Evolutionary conservation across 2,329 filamentous ascomycete genomes (phyloP), one percentile per base, ranked within the genome.

Genomic region (Macrophomina phaseolina): DNA sequence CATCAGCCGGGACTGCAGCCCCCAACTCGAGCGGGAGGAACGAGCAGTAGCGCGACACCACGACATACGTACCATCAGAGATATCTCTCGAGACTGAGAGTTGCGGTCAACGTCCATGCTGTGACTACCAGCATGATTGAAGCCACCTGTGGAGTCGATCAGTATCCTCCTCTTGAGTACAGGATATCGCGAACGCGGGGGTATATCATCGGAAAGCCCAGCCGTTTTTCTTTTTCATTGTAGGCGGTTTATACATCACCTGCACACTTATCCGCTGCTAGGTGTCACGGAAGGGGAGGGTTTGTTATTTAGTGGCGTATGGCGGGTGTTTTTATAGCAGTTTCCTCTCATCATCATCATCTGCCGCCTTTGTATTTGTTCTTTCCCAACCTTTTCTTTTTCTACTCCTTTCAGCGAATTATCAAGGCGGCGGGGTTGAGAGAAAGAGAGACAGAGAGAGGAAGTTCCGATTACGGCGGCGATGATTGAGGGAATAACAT

Each of bases 281-380:
- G 58, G 58, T 49, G 45, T 49, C 45, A 62, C 32, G 45, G 58
- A 48, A 49, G 32, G 42, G 45, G 18, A 5, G 38, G 16, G 16
- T 55, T 11, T 40, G 36, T 58, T 42, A 42, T n/a, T 58, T 18
- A 36, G 23, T 36, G 58, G 58, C 58, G 58, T 62, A 62, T 28
- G 45, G 45, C 58, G 45, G 34, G 7, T 40, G 8, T 61, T 61
- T 48, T 16, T 9, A 45, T 38, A 12, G 28, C 28, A 40, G 36
- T 56, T 6, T 45, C 30, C 9, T 60, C 14, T 60, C 16, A 38
- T 42, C 48, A 38, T 60, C 16, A 38, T 42, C 48, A 38, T 38
- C 36, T 8, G 36, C 49, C 49, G 23, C 23, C 30, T 9, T 5
- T 49, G 46, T 34, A 32, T 34, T 55, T 53, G 5, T n/a, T 53